Conservation (phyloP, 257 asterid genomes). For the Nicotiana undulata region DNA sequence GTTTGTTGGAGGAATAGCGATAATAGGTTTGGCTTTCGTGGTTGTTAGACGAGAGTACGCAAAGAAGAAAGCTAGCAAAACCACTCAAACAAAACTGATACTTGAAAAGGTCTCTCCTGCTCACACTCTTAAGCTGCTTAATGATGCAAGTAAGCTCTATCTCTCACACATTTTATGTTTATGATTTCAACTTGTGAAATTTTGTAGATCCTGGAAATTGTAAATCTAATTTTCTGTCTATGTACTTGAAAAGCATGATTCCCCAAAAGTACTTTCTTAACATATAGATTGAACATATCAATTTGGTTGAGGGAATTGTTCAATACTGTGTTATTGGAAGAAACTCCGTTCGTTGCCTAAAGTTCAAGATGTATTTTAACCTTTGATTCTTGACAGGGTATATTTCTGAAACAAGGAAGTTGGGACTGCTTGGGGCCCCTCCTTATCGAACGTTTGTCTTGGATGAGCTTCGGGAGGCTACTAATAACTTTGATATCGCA, state of each 20-base stretch:
- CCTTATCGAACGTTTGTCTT: constrained; percentile 59
- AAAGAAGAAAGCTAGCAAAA: constrained; percentile 28
- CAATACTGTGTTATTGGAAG: neutral
- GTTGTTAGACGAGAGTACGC: constrained; percentile 31
- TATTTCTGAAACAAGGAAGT: constrained; percentile 70
- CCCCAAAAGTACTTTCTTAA: neutral
- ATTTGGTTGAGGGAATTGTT: neutral
- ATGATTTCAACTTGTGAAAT: neutral
- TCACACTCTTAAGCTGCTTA: constrained; percentile 65
- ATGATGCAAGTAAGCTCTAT: constrained; percentile 66
- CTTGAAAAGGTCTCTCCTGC: constrained; percentile 59
- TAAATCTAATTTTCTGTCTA: neutral
- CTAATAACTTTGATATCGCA: constrained; percentile 47
- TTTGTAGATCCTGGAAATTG: neutral
- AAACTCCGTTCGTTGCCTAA: neutral
- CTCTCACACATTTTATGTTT: neutral
- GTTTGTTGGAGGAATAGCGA: constrained; percentile 35
- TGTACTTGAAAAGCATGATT: neutral
- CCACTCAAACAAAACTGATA: constrained; percentile 32
- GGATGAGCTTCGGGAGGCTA: constrained; percentile 82
- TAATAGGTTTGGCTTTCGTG: constrained; percentile 45
- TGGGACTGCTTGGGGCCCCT: constrained; percentile 66
- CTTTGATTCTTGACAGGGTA: constrained; percentile 42
- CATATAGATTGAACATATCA: neutral
- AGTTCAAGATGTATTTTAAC: constrained; percentile 1